Conservation (phyloP, 108 stramenopile genomes). For the Seminavis robusta region DNA sequence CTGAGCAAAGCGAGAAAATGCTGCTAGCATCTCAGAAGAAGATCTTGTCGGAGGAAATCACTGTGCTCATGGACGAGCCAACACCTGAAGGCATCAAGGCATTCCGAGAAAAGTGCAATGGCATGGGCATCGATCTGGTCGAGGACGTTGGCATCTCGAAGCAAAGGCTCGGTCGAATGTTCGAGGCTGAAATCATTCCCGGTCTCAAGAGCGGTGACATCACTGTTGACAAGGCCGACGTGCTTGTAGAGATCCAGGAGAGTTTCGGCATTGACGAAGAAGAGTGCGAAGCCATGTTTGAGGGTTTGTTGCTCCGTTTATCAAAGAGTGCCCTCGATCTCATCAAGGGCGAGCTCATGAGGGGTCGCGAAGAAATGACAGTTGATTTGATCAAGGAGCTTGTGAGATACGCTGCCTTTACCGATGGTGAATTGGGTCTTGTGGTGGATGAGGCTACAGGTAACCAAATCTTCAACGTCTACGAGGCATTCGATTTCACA, state of each 20-base stretch:
- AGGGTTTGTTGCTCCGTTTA: conserved; percentile 42
- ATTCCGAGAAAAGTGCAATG: conserved; percentile 87
- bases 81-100: conserved; percentile 64
- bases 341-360: conserved; percentile 52
- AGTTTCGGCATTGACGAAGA: conserved; percentile 70
- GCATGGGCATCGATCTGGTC: conserved; percentile 76
- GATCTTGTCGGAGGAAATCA: conserved; percentile 77
- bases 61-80: conserved; percentile 48
- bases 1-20: conserved; percentile 73
- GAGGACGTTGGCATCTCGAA: conserved; percentile 74
- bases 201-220: conserved; percentile 77
- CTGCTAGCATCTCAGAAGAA: conserved; percentile 77
- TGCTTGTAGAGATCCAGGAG: conserved; percentile 75
- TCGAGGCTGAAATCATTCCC: conserved; percentile 68
- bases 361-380: conserved; percentile 71
- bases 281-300: conserved; percentile 73
- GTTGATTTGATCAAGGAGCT: conserved; percentile 65
- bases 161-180: conserved; percentile 60
- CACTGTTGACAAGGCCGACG: conserved; percentile 62
- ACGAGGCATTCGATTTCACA: conserved; percentile 66
- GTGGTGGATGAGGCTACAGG: conserved; percentile 58
- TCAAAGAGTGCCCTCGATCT: conserved; percentile 44
- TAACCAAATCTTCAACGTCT: conserved; percentile 62
- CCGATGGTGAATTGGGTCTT: conserved; percentile 69
- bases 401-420: conserved; percentile 71